Evolutionary conservation across 768 basidiomycete genomes (phyloP), one percentile per base, ranked within the genome.

Genomic region (Termitomyces sp.): DNA sequence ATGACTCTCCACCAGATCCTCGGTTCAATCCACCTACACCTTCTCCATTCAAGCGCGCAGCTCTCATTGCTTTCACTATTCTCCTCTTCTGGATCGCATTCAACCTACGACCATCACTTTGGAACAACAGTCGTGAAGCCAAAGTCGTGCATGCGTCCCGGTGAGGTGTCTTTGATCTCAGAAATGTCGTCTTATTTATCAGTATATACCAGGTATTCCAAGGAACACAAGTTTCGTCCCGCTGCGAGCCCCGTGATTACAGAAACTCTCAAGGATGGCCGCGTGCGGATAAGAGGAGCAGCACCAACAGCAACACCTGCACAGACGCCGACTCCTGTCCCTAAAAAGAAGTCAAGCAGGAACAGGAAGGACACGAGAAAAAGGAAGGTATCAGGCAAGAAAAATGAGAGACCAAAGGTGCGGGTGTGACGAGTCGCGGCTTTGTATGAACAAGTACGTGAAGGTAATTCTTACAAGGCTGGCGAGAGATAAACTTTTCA

Each of bases 211-310:
- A 94, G 93, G 61, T 95, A 94, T 68, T 93, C 90, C 13, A 86
- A 88, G 61, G 87, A 92, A 66, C 82, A 81, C 75, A 91, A 87
- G 70, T 93, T 81, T 68, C 78, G 92, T 24, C 92, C 93, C 0
- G 92, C 93, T 12, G 91, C 92, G 6, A 92, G 89, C 60, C 91
- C 93, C 12, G 75, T 94, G 45, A 80, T 94, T 63, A 93, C 89
- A 0, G 89, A 93, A 67, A 79, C 75, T 20, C 73, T 94, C 61
- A 82, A 83, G 62, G 90, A 91, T 62, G 91, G 91, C 0, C 78
- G 83, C 4, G 71, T 83, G 8, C 78, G 85, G 9, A 65, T 95
- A 41, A 75, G 91, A n/a, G 93, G 93, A 0, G 91, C 88, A 1
- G 71, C 71, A 12, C 81, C 85, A 2, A 71, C 75, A 13, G 74